A percentile compares a stretch with the other conserved stretches of the same genome.
Conservation (phyloP, 129 eudicot genomes). For the Calendula officinalis region DNA sequence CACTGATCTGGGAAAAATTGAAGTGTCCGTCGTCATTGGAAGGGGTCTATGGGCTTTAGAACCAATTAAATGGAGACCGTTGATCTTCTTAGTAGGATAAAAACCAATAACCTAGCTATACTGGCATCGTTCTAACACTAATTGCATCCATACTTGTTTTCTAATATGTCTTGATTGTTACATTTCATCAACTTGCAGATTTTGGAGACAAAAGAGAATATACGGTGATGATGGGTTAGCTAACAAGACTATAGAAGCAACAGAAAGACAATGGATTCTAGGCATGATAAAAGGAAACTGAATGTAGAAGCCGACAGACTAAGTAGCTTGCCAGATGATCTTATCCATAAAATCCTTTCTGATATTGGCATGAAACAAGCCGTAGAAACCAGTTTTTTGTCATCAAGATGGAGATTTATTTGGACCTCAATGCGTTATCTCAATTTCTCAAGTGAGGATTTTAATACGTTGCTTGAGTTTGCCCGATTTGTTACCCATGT, state of each 20-base stretch:
- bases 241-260: too few species aligned
- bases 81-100: too few species aligned
- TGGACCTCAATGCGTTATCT: constrained; percentile 17
- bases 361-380: not conserved
- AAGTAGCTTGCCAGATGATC: constrained; percentile 15
- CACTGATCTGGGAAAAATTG: too few species aligned
- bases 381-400: not conserved
- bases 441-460: not conserved
- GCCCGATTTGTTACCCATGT: not conserved
- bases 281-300: not conserved
- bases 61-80: too few species aligned
- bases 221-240: too few species aligned
- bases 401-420: constrained; percentile 6
- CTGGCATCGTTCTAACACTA: too few species aligned
- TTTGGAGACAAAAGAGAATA: not conserved
- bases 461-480: not conserved
- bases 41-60: too few species aligned
- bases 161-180: too few species aligned
- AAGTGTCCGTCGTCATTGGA: too few species aligned
- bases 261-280: not conserved
- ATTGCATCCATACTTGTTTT: too few species aligned
- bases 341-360: constrained; percentile 12
- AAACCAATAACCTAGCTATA: too few species aligned
- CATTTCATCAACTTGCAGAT: not conserved
- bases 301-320: not conserved